Evolutionary conservation across 805 yeast genomes (phyloP).

Genomic region (Zygoascus tannicola): DNA sequence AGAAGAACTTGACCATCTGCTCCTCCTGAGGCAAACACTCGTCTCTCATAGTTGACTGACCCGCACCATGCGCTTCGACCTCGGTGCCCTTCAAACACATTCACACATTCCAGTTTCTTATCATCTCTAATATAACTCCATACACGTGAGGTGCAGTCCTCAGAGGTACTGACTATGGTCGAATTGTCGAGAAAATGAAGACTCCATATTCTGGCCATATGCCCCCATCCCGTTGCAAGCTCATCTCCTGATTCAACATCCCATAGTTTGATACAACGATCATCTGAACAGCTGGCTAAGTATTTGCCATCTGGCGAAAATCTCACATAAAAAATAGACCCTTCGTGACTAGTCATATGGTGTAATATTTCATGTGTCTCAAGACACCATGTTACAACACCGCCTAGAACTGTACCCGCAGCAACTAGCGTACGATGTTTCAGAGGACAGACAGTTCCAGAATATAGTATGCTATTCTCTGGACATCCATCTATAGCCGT

Average conservation of each 20-base stretch:
- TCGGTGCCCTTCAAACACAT: conserved; percentile 57
- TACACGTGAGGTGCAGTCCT: conserved; percentile 74
- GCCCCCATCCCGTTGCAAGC: conserved; percentile 90
- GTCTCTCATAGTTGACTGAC: conserved; percentile 47
- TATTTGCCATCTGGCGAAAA: conserved; percentile 46
- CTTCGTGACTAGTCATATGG: conserved; percentile 69
- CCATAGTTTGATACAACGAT: conserved; percentile 77
- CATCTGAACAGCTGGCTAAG: conserved; percentile 84
- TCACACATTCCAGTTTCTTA: conserved; percentile 32
- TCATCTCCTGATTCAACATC: conserved; percentile 46
- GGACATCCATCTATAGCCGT: conserved; percentile 36
- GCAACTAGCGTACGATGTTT: conserved; percentile 43
- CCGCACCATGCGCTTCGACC: conserved; percentile 79
- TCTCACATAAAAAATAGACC: conserved; percentile 78
- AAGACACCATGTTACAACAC: conserved; percentile 65
- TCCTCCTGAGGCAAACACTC: conserved; percentile 74
- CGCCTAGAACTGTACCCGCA: conserved; percentile 91
- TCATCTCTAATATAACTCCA: conserved; percentile 46
- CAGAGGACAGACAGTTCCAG: conserved; percentile 58
- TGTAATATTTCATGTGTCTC: conserved; percentile 36
- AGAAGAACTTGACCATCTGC: conserved; percentile 79
- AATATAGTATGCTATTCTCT: conserved; percentile 77
- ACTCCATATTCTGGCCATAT: conserved; percentile 88
- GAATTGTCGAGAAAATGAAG: conserved; percentile 43
- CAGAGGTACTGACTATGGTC: conserved; percentile 58